phyloP scores from a whole-genome alignment of 495 filamentous ascomycete genomes.

The Penicillium paradoxum region DNA sequence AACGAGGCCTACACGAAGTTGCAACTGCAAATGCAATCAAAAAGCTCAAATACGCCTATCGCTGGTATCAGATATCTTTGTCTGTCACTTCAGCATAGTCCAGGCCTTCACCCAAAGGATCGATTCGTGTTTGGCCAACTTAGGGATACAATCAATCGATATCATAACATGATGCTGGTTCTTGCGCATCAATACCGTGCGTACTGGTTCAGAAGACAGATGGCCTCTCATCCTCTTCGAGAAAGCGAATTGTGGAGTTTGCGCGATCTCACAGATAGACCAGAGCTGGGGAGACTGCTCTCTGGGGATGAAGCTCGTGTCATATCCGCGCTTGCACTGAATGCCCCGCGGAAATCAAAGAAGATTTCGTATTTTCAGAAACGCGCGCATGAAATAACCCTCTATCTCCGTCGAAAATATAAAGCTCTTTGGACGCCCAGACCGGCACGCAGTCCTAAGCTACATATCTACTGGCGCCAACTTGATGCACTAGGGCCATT shows the following conservation, averaged over 20 bases:
- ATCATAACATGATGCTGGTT: not conserved
- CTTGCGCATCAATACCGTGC: not conserved
- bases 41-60: not conserved
- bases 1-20: not conserved
- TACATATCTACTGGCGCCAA: conserved; percentile 26
- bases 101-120: not conserved
- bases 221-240: not conserved
- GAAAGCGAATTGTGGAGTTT: not conserved
- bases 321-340: not conserved
- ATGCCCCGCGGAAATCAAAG: not conserved
- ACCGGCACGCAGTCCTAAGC: conserved; percentile 4
- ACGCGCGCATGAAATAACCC: not conserved
- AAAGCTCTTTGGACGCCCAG: conserved; percentile 1
- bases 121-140: not conserved
- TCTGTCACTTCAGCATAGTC: not conserved
- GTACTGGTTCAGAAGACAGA: not conserved
- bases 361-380: not conserved
- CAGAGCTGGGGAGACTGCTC: not conserved
- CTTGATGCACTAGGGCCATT: conserved; percentile 30
- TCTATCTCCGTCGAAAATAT: not conserved
- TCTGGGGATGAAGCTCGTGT: not conserved
- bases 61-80: conserved; percentile 1
- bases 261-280: not conserved
- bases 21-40: not conserved
- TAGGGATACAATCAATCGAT: not conserved